Evolutionary conservation across 495 filamentous ascomycete genomes (phyloP).

Genomic region (Talaromyces borbonicus): DNA sequence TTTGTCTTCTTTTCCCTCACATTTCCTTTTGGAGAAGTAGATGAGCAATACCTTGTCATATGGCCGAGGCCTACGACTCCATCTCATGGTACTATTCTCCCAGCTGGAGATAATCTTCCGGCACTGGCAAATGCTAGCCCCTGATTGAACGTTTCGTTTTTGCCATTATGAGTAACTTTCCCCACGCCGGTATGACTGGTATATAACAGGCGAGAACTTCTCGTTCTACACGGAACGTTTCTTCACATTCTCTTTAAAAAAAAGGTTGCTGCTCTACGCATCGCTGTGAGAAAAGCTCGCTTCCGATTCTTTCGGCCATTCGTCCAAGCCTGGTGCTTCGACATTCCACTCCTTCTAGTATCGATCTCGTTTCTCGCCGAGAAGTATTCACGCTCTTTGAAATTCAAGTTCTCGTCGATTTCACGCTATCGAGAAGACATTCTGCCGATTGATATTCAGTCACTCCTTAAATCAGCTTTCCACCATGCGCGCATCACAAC

Average conservation of each 20-base stretch:
- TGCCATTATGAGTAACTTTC: background rate
- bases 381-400: background rate
- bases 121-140: background rate
- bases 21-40: background rate
- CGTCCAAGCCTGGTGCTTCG: conserved; percentile 1
- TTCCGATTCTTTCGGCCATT: conserved; percentile 1
- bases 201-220: background rate
- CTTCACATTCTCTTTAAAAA: background rate
- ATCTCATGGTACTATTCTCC: background rate
- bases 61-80: background rate
- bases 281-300: conserved; percentile 4
- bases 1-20: background rate
- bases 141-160: background rate
- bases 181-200: no score
- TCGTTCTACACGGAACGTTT: background rate
- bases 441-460: background rate
- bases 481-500: conserved; percentile 34
- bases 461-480: background rate
- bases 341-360: conserved; percentile 2
- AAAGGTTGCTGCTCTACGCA: background rate
- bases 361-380: background rate
- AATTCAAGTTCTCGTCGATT: background rate
- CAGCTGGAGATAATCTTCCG: background rate
- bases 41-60: conserved; percentile 1
- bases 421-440: background rate